Evolutionary conservation across 2,329 filamentous ascomycete species (phyloP).

Genomic region (Epichloe amarillans): DNA sequence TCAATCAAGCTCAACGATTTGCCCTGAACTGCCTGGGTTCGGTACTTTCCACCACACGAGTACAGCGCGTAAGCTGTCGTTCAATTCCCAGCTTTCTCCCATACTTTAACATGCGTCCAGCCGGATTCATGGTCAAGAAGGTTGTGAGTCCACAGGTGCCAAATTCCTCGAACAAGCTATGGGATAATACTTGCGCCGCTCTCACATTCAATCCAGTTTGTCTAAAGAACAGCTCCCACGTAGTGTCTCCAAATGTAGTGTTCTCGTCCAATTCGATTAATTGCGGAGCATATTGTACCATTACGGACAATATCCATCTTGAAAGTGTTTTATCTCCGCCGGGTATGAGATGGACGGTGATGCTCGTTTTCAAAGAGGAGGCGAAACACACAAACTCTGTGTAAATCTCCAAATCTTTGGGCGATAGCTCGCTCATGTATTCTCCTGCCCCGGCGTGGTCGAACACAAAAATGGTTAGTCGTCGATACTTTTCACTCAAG

Average conservation of each 20-base stretch:
- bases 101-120: conserved; percentile 14
- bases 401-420: conserved; percentile 31
- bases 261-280: conserved; percentile 17
- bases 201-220: conserved; percentile 23
- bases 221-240: conserved; percentile 25
- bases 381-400: conserved; percentile 38
- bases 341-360: conserved; percentile 33
- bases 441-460: conserved; percentile 32
- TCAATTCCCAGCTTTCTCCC: conserved; percentile 14
- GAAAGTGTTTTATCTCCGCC: conserved; percentile 37
- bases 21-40: neutral
- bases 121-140: conserved; percentile 18
- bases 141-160: conserved; percentile 15
- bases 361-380: conserved; percentile 22
- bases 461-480: conserved; percentile 55
- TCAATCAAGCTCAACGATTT: neutral
- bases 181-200: conserved; percentile 21
- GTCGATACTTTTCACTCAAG: conserved; percentile 49
- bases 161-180: conserved; percentile 13
- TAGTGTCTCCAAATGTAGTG: conserved; percentile 26
- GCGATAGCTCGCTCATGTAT: conserved; percentile 21
- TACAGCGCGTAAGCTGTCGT: conserved; percentile 8
- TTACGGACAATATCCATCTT: conserved; percentile 39
- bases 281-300: conserved; percentile 30
- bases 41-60: neutral